Base-by-base conservation (phyloP, 2,329 filamentous ascomycete genomes). In the Aaosphaeria pasadenensis region DNA sequence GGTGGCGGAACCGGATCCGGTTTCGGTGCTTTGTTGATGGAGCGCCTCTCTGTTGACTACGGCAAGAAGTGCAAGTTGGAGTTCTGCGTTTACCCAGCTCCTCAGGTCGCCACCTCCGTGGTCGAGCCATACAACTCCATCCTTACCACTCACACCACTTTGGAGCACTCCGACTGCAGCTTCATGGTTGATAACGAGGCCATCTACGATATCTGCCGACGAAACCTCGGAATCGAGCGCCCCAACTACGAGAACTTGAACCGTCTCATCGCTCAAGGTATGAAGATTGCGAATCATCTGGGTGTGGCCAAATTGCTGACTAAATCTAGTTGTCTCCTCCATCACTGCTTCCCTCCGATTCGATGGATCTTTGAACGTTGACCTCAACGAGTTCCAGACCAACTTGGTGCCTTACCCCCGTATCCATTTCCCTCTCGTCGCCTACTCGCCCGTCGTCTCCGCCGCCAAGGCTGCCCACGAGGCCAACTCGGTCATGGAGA, bases 171-270 rank as follows among this genome's bases (percentile, higher is more conserved):
- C 55, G 94, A 99, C 84, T 97, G 94, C 83, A 95, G 89, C 67
- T 99, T 99, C 84, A 96, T 97, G 90, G 94, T 99, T 62, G 94
- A 99, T 81, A 99, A 99, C 78, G 94, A 99, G 82, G 94, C 94
- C 67, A 96, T 99, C 74, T 97, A 97, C 78, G 94, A 97, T 74
- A 97, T 99, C 74, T 99, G 94, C 87, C 88, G 91, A 70, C 88
- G 91, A 73, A 97, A 96, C 82, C 84, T 99, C 58, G 91, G 90
- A 60, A 91, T 99, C 61, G 91, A 96, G 84, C 89, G 94, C 62
- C 94, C 94, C 69, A 92, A 92, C 83, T 96, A 91, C 75, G 91
- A 96, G 83, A 96, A 99, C 83, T 82, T 99, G 62, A 99, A 99
- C 85, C 90, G 94, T 65, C 82, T 99, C 72, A 96, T 99, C 70